Evolutionary conservation across 495 filamentous ascomycete species (phyloP), one percentile per base, ranked within the genome.

Genomic region (Friedmanniomyces endolithicus): DNA sequence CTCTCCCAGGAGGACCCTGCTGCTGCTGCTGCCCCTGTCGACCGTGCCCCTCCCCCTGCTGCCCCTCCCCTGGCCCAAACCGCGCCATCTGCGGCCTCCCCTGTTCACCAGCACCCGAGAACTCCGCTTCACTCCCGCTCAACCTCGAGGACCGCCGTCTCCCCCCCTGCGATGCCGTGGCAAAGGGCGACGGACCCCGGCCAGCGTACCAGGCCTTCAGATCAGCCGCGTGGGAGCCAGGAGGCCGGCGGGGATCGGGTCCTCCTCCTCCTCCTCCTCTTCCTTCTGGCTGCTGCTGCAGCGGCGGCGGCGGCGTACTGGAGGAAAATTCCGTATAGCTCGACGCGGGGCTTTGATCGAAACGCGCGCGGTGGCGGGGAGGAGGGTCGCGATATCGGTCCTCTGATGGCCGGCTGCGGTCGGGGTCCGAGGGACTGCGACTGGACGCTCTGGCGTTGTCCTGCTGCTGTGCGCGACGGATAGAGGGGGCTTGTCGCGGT

Each of bases 41-140:
- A 24, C 25, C 34, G 23, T n/a, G n/a, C n/a, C 35, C 56, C 19
- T 40, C 43, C 29, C 16, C 50, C 29, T 20, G 27, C 27, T n/a
- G n/a, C n/a, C n/a, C n/a, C n/a, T n/a, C n/a, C n/a, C n/a, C 55
- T 11, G 22, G 27, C 27, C 48, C 54, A 49, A 61, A 61, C 50
- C 59, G 12, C 50, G 59, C 54, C 54, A 34, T 20, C 50, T 61
- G 57, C 50, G 55, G 47, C 24, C 54, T 50, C 11, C 54, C 47
- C 22, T 44, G 31, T 46, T 48, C 6, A 14, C 57, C 20, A 7
- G 37, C 25, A 23, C 40, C 48, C 17, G 22, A 37, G 24, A 1
- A 40, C 29, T 41, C 31, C n/a, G 31, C 25, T 1, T 50, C 58
- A 48, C 46, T 53, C 12, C 54, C 54, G 27, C 58, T 57, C 16